These are phyloP conservation scores for Lactarius sp. DNA, from an alignment of 768 basidiomycete genomes.

Conservation along the genomic window DNA sequence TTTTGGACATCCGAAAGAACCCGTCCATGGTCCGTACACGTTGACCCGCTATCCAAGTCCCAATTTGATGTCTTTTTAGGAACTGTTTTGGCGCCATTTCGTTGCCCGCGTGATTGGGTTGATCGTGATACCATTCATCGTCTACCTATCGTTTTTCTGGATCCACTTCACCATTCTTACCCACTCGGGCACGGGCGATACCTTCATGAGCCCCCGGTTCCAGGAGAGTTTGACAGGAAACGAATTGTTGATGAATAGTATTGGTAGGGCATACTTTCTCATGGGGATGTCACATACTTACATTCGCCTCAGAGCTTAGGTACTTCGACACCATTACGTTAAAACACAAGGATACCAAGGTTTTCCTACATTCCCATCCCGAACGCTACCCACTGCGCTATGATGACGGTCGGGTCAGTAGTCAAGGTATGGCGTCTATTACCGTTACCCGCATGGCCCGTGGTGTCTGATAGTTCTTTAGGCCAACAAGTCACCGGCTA, in stretches of 20 bases:
- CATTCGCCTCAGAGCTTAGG: slow-evolving; percentile 64
- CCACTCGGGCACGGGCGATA: slow-evolving; percentile 87
- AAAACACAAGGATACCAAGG: slow-evolving; percentile 89
- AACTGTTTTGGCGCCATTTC: slow-evolving; percentile 88
- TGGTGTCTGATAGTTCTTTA: slow-evolving; percentile 30
- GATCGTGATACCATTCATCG: slow-evolving; percentile 80
- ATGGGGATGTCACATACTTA: not conserved
- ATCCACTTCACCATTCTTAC: slow-evolving; percentile 87
- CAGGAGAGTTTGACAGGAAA: slow-evolving; percentile 93
- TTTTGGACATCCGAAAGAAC: slow-evolving; percentile 80
- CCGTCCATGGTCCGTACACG: slow-evolving; percentile 53
- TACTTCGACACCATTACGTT: slow-evolving; percentile 88
- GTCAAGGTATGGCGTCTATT: slow-evolving; percentile 56
- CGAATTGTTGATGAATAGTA: slow-evolving; percentile 85
- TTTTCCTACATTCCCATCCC: slow-evolving; percentile 87
- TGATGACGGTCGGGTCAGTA: slow-evolving; percentile 91
- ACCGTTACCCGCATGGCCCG: not conserved
- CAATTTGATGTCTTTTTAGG: slow-evolving; percentile 13
- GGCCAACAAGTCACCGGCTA: slow-evolving; percentile 97
- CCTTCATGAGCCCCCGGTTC: slow-evolving; percentile 97
- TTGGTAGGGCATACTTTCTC: slow-evolving; percentile 51
- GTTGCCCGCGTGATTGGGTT: slow-evolving; percentile 76
- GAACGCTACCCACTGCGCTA: slow-evolving; percentile 92
- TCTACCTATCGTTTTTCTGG: slow-evolving; percentile 96
- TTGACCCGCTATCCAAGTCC: not conserved